Evolutionary conservation across 129 eudicot genomes (phyloP).

Genomic region (Saussurea involucrata): DNA sequence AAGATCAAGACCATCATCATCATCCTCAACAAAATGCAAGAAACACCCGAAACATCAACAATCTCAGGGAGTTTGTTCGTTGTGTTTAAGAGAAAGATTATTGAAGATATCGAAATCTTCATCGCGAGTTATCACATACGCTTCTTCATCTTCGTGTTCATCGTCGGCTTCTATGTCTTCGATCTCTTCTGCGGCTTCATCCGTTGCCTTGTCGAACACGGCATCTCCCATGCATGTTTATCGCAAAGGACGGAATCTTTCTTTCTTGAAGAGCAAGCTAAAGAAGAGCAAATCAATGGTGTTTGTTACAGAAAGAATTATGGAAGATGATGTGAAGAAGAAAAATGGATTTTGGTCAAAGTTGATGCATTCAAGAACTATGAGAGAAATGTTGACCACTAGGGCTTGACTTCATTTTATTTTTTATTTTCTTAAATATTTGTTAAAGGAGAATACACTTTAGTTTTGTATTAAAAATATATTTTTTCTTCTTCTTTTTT

Average conservation of each 20-base stretch:
- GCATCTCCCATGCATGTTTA: conserved; percentile 41
- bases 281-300: conserved; percentile 66
- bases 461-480: background rate
- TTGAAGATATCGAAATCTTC: conserved; percentile 24
- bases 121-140: conserved; percentile 18
- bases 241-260: conserved; percentile 10
- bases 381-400: conserved; percentile 45
- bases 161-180: conserved; percentile 48
- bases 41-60: conserved; percentile 84
- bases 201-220: conserved; percentile 39
- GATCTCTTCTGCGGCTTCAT: conserved; percentile 37
- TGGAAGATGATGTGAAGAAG: conserved; percentile 26
- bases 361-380: conserved; percentile 52
- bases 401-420: conserved; percentile 17
- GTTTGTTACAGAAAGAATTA: conserved; percentile 15
- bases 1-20: conserved; percentile 20
- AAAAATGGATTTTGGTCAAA: conserved; percentile 61
- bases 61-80: conserved; percentile 74
- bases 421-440: background rate
- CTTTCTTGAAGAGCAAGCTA: conserved; percentile 25
- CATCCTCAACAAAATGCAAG: conserved; percentile 42
- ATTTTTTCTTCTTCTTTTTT: background rate
- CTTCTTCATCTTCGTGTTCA: conserved; percentile 22
- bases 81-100: conserved; percentile 63
- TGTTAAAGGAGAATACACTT: background rate